A percentile compares a stretch with the other conserved stretches of the same genome.
phyloP scores from a whole-genome alignment of 495 filamentous ascomycete genomes.

The Talaromyces ruber region DNA sequence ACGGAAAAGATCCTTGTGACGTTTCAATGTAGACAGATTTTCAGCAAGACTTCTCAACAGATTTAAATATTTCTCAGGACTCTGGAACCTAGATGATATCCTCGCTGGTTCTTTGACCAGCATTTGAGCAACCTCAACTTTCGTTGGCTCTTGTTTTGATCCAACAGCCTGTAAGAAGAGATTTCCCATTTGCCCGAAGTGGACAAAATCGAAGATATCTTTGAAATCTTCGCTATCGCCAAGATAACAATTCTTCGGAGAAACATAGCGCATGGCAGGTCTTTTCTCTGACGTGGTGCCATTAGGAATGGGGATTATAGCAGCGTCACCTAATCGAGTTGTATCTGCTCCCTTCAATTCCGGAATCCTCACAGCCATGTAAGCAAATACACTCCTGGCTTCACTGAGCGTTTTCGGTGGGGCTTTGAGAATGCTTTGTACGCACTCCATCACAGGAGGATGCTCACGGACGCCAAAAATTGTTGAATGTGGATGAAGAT shows the following conservation, averaged over 20 bases:
- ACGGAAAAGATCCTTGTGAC: slow-evolving; percentile 65
- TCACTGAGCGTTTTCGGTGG: slow-evolving; percentile 58
- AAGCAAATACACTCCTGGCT: slow-evolving; percentile 66
- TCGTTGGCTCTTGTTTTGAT: slow-evolving; percentile 83
- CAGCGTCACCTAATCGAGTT: slow-evolving; percentile 48
- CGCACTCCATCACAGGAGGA: slow-evolving; percentile 67
- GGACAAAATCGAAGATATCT: slow-evolving; percentile 93
- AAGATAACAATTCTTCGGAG: slow-evolving; percentile 68
- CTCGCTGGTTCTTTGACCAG: slow-evolving; percentile 71
- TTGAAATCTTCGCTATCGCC: slow-evolving; percentile 66
- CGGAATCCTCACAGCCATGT: slow-evolving; percentile 65
- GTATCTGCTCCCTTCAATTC: slow-evolving; percentile 59
- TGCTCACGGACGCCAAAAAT: slow-evolving; percentile 79
- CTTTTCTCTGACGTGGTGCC: slow-evolving; percentile 26
- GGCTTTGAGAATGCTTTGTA: slow-evolving; percentile 55
- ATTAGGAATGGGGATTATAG: slow-evolving; percentile 61
- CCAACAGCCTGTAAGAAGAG: slow-evolving; percentile 79
- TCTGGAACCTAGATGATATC: slow-evolving; percentile 67
- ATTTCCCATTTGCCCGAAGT: slow-evolving; percentile 83
- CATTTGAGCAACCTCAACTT: slow-evolving; percentile 69
- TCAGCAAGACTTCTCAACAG: slow-evolving; percentile 72
- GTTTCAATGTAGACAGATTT: slow-evolving; percentile 56
- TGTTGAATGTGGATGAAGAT: slow-evolving; percentile 64
- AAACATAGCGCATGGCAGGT: slow-evolving; percentile 34
- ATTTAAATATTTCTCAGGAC: slow-evolving; percentile 74